These are phyloP conservation scores for Isabelozyma rhagii DNA, from an alignment of 805 yeast genomes.

Conservation along the genomic window DNA sequence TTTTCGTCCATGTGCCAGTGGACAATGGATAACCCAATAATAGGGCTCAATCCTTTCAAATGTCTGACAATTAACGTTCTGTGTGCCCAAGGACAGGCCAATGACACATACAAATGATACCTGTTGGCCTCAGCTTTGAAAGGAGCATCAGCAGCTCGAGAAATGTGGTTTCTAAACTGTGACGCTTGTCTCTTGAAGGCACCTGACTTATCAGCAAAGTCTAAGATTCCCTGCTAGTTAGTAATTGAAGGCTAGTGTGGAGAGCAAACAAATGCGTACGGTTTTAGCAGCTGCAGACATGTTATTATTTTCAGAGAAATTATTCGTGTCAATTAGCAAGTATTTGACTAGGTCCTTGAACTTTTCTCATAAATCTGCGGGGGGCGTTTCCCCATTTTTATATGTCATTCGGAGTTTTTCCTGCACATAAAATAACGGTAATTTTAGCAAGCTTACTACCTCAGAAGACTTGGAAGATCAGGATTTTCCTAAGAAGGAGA, in stretches of 20 bases:
- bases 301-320: too few species aligned
- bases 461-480: too few species aligned
- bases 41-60: constrained; percentile 62
- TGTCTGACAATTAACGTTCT: constrained; percentile 71
- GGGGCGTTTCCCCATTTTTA: too few species aligned
- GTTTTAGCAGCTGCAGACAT: too few species aligned
- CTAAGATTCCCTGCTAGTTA: constrained; percentile 26
- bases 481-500: too few species aligned
- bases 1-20: constrained; percentile 86
- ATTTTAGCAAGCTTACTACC: too few species aligned
- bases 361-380: too few species aligned
- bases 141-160: constrained; percentile 53
- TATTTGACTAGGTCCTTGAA: too few species aligned
- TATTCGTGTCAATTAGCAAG: too few species aligned
- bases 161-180: constrained; percentile 62
- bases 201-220: constrained; percentile 39
- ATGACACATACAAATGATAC: constrained; percentile 82
- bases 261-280: too few species aligned
- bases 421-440: too few species aligned
- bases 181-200: constrained; percentile 23
- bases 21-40: constrained; percentile 72
- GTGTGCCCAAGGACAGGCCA: constrained; percentile 97
- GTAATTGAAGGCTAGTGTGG: background rate
- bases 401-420: too few species aligned
- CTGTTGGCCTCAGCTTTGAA: constrained; percentile 75